Conservation (phyloP, 805 yeast species). For the Wickerhamiella nectarea region DNA sequence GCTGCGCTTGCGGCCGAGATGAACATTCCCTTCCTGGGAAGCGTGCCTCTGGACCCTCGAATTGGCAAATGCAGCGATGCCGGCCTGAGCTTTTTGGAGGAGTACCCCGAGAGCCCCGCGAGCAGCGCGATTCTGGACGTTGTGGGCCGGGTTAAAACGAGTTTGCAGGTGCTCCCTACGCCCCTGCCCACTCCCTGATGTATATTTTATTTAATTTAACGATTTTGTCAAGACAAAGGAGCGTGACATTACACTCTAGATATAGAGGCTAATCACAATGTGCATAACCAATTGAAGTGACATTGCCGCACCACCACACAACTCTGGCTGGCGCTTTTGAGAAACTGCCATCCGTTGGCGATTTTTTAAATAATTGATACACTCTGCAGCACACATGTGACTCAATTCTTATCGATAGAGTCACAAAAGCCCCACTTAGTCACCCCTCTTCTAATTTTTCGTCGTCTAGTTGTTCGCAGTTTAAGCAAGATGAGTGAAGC, state of each 20-base stretch:
- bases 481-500: slow-evolving; percentile 8
- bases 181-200: slow-evolving; percentile 4
- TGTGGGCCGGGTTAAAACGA: slow-evolving; percentile 28
- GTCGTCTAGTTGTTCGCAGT: slow-evolving; percentile 3
- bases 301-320: too few species aligned
- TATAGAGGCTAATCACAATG: too few species aligned
- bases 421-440: too few species aligned
- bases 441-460: slow-evolving; percentile 2
- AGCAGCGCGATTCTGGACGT: slow-evolving; percentile 73
- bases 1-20: slow-evolving; percentile 66
- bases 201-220: not conserved
- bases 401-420: too few species aligned
- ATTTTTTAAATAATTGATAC: too few species aligned
- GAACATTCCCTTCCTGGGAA: slow-evolving; percentile 66
- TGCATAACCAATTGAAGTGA: too few species aligned
- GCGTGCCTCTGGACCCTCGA: slow-evolving; percentile 91
- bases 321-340: too few species aligned
- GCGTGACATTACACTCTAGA: too few species aligned
- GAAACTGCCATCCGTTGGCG: too few species aligned
- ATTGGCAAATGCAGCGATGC: slow-evolving; percentile 79
- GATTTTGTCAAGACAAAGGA: too few species aligned
- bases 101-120: slow-evolving; percentile 86
- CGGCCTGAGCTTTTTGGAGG: slow-evolving; percentile 69
- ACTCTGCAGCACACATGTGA: too few species aligned
- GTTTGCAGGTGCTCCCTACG: slow-evolving; percentile 2